Evolutionary conservation across 495 filamentous ascomycete species (phyloP).

Genomic region (Penicillium chermesinum): DNA sequence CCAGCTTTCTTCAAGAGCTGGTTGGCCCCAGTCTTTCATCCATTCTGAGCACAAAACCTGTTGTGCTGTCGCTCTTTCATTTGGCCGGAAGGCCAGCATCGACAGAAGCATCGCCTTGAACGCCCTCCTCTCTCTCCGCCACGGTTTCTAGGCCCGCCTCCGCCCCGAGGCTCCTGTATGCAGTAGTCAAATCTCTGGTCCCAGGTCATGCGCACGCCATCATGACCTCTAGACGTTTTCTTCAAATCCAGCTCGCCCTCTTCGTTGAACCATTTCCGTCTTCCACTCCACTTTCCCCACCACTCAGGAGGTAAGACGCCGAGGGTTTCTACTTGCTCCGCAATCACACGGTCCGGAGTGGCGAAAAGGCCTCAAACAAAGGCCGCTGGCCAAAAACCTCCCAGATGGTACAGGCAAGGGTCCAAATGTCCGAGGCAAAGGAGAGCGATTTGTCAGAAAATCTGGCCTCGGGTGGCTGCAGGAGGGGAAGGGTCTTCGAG

Average conservation of each 20-base stretch:
- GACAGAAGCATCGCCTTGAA: slow-evolving; percentile 19
- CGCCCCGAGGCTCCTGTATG: slow-evolving; percentile 18
- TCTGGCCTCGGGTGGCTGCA: slow-evolving; percentile 20
- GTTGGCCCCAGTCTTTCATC: slow-evolving; percentile 11
- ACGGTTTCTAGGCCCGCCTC: slow-evolving; percentile 13
- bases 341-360: slow-evolving; percentile 18
- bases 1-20: slow-evolving; percentile 10
- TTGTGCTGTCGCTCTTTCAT: slow-evolving; percentile 12
- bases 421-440: slow-evolving; percentile 30
- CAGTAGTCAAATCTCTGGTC: slow-evolving; percentile 10
- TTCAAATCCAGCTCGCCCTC: slow-evolving; percentile 14
- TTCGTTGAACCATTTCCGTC: slow-evolving; percentile 15
- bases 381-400: slow-evolving; percentile 25
- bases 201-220: slow-evolving; percentile 9
- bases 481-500: slow-evolving; percentile 16
- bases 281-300: slow-evolving; percentile 20
- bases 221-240: slow-evolving; percentile 8
- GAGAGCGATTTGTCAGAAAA: slow-evolving; percentile 23
- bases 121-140: slow-evolving; percentile 15
- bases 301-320: slow-evolving; percentile 26
- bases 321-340: slow-evolving; percentile 21
- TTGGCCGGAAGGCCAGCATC: slow-evolving; percentile 14
- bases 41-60: slow-evolving; percentile 11
- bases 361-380: slow-evolving; percentile 20
- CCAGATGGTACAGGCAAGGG: slow-evolving; percentile 28